These are phyloP conservation scores for Paxillus rubicundulus DNA, from an alignment of 768 basidiomycete species.

Conservation along the genomic window DNA sequence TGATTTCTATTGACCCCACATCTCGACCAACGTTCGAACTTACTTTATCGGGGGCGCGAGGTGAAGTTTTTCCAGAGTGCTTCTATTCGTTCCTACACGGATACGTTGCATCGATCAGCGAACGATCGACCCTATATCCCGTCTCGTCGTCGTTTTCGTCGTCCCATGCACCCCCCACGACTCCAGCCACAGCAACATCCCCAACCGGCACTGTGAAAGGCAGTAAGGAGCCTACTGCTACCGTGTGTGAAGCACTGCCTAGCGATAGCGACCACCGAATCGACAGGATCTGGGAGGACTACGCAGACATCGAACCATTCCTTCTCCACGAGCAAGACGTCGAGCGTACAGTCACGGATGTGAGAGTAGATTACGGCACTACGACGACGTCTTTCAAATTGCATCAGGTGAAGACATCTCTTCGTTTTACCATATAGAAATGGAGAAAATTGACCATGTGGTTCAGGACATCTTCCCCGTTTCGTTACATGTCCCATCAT, in stretches of 20 bases:
- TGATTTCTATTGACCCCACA: constrained; percentile 81
- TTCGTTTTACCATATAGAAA: neutral
- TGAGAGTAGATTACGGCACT: constrained; percentile 52
- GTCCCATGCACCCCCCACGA: constrained; percentile 24
- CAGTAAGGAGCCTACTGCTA: constrained; percentile 13
- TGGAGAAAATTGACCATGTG: constrained; percentile 2
- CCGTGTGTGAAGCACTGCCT: constrained; percentile 44
- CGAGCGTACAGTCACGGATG: constrained; percentile 49
- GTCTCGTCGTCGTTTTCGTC: constrained; percentile 40
- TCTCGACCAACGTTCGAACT: constrained; percentile 80
- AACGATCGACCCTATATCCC: constrained; percentile 50
- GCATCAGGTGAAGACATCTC: constrained; percentile 49
- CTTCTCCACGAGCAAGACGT: constrained; percentile 44
- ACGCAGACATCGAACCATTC: constrained; percentile 76
- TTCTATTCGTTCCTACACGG: constrained; percentile 96
- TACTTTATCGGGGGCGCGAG: constrained; percentile 70
- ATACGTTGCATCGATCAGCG: constrained; percentile 79
- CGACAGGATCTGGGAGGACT: constrained; percentile 85
- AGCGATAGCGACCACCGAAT: constrained; percentile 84
- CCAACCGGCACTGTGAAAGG: constrained; percentile 32
- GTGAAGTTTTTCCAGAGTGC: constrained; percentile 81
- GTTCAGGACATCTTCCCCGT: constrained; percentile 75
- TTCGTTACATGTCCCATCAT: constrained; percentile 64
- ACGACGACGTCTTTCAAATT: constrained; percentile 43
- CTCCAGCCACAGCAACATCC: constrained; percentile 31